phyloP scores from a whole-genome alignment of 371 early-diverging fungal genomes.

The Nosema granulosis region DNA sequence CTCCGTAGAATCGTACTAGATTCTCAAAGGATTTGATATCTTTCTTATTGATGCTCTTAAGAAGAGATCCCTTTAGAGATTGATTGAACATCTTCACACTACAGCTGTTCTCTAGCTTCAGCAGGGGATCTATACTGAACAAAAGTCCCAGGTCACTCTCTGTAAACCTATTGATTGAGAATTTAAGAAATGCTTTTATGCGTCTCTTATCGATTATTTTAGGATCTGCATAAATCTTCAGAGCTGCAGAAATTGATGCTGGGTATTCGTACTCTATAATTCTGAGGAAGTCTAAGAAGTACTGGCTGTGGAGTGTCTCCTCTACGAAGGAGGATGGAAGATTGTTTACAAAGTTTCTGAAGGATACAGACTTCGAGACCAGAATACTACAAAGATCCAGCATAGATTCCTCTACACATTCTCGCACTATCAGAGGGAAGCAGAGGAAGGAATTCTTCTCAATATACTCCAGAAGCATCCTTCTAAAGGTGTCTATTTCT shows the following conservation, averaged over 20 bases:
- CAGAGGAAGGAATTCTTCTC: background rate
- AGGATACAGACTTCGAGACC: background rate
- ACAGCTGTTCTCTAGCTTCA: conserved; percentile 5
- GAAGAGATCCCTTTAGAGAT: background rate
- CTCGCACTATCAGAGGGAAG: background rate
- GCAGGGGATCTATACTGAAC: conserved; percentile 33
- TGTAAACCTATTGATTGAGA: conserved; percentile 20
- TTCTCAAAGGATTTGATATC: background rate
- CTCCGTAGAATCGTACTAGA: conserved; percentile 17
- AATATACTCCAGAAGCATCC: background rate
- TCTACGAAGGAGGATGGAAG: background rate
- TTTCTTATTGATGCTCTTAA: conserved; percentile 19
- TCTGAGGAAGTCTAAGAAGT: conserved; percentile 7
- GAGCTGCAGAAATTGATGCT: conserved; percentile 18
- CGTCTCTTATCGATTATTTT: background rate
- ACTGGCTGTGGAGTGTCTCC: background rate
- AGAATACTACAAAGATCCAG: background rate
- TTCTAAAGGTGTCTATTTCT: background rate
- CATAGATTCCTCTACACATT: background rate
- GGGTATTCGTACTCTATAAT: conserved; percentile 7
- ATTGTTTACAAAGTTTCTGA: conserved; percentile 15
- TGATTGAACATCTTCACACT: conserved; percentile 6
- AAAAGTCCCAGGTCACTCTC: conserved; percentile 18
- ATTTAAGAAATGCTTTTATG: conserved; percentile 14
- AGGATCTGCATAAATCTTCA: conserved; percentile 17